A percentile compares a stretch with the other conserved stretches of the same genome.
These are phyloP conservation scores for Cercophora scortea DNA, from an alignment of 495 filamentous ascomycete genomes.

Conservation along the genomic window DNA sequence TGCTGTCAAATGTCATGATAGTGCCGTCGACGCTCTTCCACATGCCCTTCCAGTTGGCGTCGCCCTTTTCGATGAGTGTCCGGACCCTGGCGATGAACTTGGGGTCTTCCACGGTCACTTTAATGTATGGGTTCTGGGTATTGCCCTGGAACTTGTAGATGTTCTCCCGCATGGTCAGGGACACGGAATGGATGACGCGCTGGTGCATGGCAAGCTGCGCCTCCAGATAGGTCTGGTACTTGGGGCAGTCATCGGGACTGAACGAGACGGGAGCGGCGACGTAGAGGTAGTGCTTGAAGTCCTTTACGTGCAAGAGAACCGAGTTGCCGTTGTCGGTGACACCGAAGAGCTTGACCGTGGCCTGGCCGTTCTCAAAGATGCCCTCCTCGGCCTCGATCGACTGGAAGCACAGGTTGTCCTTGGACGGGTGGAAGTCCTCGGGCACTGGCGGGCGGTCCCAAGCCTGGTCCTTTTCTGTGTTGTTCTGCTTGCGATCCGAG, in stretches of 20 bases:
- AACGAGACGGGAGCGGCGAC: constrained; percentile 83
- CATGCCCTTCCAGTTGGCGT: constrained; percentile 80
- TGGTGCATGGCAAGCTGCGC: constrained; percentile 55
- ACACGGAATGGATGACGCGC: constrained; percentile 55
- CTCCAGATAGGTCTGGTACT: constrained; percentile 72
- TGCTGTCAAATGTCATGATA: constrained; percentile 84
- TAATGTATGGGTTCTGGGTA: constrained; percentile 82
- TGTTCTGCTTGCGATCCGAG: constrained; percentile 68
- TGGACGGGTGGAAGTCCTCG: constrained; percentile 57
- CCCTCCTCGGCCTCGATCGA: constrained; percentile 95
- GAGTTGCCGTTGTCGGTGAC: constrained; percentile 96
- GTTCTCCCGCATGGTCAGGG: constrained; percentile 76
- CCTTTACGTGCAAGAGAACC: constrained; percentile 87
- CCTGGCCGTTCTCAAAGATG: constrained; percentile 58
- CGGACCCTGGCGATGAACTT: constrained; percentile 70
- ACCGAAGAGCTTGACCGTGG: constrained; percentile 83
- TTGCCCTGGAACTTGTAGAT: constrained; percentile 92
- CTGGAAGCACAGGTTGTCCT: constrained; percentile 75
- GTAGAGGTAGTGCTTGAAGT: constrained; percentile 95
- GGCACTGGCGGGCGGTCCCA: constrained; percentile 77
- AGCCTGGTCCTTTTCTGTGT: constrained; percentile 87
- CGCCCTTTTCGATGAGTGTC: constrained; percentile 59
- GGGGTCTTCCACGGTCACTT: constrained; percentile 84
- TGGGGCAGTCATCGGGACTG: constrained; percentile 61
- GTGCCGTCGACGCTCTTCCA: constrained; percentile 66